Base-by-base conservation (phyloP, 306 rosid genomes). In the Vachellia collinsii region DNA sequence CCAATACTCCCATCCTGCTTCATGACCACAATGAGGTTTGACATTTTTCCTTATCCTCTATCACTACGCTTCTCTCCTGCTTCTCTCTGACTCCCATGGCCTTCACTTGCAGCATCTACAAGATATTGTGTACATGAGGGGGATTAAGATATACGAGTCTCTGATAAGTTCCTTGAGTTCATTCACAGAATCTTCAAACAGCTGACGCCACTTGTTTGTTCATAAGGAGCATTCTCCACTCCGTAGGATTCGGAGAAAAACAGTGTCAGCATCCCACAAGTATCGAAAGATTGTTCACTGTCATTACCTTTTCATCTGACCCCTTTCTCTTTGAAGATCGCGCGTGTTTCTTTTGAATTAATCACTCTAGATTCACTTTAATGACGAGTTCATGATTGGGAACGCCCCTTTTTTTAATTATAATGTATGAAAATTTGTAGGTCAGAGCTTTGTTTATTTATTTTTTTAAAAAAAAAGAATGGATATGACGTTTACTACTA, bases 1-100 rank as follows among this genome's bases (percentile, higher is more conserved):
- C 50, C 65, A 89, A 95, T 62, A 91, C 96, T 78, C 98, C 98
- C 20, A 82, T 95, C 88, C 85, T 95, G 84, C 91, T 87, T 79
- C 99, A 93, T 79, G 98, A 95, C 12, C 98, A 90, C 84, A 89
- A 95, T 11, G 99, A 95, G 97, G 97, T 92, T 67, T 54, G 25
- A 76, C 44, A 79, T 42, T 38, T 66, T 76, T 71, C 72, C 59
- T 7, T 36, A 69, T 51, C 81, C 47, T 64, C 74, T 36, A 16
- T 68, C 46, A 25, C 73, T 43, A 7, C 65, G 41, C 41, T 70
- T 8, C 42, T 11, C 51, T 70, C 43, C 37, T 43, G 56, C 39
- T 65, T 70, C 61, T 6, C n/a, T 54, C 17, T 76, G 3, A 70
- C 72, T 22, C 51, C 19, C 1, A 42, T 69, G 14, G 54, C 46